Evolutionary conservation across 768 basidiomycete species (phyloP).

Genomic region (Psilocybe tampanensis): DNA sequence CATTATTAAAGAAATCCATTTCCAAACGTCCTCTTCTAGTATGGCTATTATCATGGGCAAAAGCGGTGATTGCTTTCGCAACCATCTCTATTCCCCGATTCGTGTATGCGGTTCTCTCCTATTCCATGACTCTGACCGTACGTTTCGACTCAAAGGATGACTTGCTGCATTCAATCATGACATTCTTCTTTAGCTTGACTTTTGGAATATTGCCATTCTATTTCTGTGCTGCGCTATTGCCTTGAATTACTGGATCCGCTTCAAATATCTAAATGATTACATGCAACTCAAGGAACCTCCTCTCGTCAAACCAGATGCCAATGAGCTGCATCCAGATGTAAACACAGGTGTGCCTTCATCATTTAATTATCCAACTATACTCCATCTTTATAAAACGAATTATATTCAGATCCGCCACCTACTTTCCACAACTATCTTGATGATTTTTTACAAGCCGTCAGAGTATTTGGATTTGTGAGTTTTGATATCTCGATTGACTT

Average conservation of each 20-base stretch:
- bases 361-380: background rate
- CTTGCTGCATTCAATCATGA: background rate
- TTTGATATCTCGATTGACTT: background rate
- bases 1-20: background rate
- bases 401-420: constrained; percentile 53
- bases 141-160: constrained; percentile 17
- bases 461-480: constrained; percentile 92
- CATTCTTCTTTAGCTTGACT: constrained; percentile 64
- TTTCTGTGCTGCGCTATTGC: constrained; percentile 68
- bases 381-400: background rate
- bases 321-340: constrained; percentile 90
- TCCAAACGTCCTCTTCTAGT: constrained; percentile 42
- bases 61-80: constrained; percentile 71
- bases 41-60: constrained; percentile 81
- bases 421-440: constrained; percentile 96
- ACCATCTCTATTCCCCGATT: constrained; percentile 83
- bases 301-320: constrained; percentile 78
- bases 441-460: constrained; percentile 94
- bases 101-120: constrained; percentile 79
- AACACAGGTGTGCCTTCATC: constrained; percentile 51
- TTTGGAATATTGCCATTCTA: constrained; percentile 86
- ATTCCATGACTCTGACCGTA: constrained; percentile 89
- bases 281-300: constrained; percentile 81
- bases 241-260: constrained; percentile 84
- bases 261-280: constrained; percentile 76